Evolutionary conservation across 2,329 filamentous ascomycete genomes (phyloP).

Genomic region (Botrytis porri): DNA sequence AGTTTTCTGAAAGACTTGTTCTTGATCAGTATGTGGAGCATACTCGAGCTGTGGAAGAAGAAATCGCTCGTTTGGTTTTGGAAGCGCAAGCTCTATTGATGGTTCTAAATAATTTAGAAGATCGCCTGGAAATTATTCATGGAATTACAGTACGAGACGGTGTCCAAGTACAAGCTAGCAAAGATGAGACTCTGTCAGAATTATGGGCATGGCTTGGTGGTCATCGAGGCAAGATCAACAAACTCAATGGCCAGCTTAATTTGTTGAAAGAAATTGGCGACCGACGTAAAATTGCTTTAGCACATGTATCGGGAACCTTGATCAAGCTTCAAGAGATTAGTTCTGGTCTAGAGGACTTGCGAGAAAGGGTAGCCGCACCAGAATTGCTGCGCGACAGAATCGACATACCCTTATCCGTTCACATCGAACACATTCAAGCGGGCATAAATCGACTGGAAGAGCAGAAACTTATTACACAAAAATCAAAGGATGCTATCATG

Average conservation of each 20-base stretch:
- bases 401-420: slow-evolving; percentile 64
- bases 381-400: slow-evolving; percentile 53
- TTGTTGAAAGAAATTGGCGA: slow-evolving; percentile 63
- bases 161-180: slow-evolving; percentile 54
- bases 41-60: slow-evolving; percentile 65
- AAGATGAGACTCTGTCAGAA: slow-evolving; percentile 64
- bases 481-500: slow-evolving; percentile 57
- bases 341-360: slow-evolving; percentile 65
- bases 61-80: slow-evolving; percentile 64
- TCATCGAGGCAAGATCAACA: slow-evolving; percentile 58
- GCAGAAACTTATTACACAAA: slow-evolving; percentile 57
- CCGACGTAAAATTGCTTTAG: slow-evolving; percentile 64
- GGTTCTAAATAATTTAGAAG: slow-evolving; percentile 65
- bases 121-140: slow-evolving; percentile 66
- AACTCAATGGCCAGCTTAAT: slow-evolving; percentile 59
- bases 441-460: slow-evolving; percentile 69
- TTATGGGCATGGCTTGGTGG: slow-evolving; percentile 75
- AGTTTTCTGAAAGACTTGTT: slow-evolving; percentile 59
- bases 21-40: slow-evolving; percentile 74
- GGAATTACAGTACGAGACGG: slow-evolving; percentile 65
- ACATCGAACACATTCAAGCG: slow-evolving; percentile 71
- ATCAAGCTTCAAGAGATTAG: slow-evolving; percentile 73
- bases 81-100: slow-evolving; percentile 67
- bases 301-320: slow-evolving; percentile 66
- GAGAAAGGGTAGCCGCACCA: slow-evolving; percentile 67